Base-by-base conservation (phyloP, 2,329 filamentous ascomycete species). In the Phialophora tarda region DNA sequence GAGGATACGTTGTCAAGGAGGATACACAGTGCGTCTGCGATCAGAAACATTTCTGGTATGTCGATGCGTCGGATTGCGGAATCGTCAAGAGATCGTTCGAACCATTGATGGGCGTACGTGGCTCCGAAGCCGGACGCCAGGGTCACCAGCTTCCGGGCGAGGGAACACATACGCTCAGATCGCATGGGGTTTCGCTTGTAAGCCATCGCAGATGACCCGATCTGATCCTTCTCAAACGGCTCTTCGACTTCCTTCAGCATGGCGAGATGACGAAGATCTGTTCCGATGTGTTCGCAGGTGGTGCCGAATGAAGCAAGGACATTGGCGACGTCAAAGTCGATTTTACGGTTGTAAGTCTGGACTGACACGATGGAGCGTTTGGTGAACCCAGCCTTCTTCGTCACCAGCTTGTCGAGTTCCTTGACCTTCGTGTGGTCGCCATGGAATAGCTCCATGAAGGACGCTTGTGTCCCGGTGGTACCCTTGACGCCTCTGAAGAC, bases 211-310 rank as follows among this genome's bases (percentile, higher is more conserved):
- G 82, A 85, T 53, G 83, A 86, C 30, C 89, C 91, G 71, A 93
- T 92, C 79, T 96, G 92, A 71, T 88, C 86, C 73, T 87, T 88
- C 80, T 93, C 91, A 73, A 92, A 91, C 0, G 91, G 91, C 82
- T 93, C 91, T 75, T 96, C 93, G 65, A 95, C 82, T 78, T 96
- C 92, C 83, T 97, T 96, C 79, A 88, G 85, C 74, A 85, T 83
- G 5, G 89, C 89, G 56, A 94, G 82, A 75, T 91, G 89, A 57
- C 91, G 84, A 71, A 95, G 90, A 73, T 94, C 91, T 55, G 85
- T 84, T 57, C 87, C 86, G 67, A 96, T 93, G 66, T 89, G 87
- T 75, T 91, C 86, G 58, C 88, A 91, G 0, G 91, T 92, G n/a
- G 91, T 85, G 26, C 91, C 93, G 59, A 97, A 88, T 0, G 88